Base-by-base conservation (phyloP, 2,329 filamentous ascomycete species). In the Penicillium freii region DNA sequence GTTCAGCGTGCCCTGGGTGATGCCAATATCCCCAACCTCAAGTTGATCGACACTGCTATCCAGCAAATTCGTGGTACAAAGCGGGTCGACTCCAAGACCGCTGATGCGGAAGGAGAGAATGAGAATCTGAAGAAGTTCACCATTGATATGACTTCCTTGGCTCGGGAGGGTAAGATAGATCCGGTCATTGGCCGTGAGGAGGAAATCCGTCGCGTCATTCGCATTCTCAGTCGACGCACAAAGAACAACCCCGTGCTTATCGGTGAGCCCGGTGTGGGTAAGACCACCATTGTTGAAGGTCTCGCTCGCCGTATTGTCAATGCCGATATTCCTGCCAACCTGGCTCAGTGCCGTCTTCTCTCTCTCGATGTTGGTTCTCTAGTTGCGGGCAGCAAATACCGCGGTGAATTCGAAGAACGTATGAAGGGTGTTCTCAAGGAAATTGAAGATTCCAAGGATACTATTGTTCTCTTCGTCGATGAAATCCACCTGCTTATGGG, bases 381-480 rank as follows among this genome's bases (percentile, higher is more conserved):
- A 56, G 93, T 99, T 62, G 94, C 94, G 57, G 94, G 94, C 66
- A 97, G 92, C 84, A 99, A 99, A 79, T 99, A 95, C 80, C 88
- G 94, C 49, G 94, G 94, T 79, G 94, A 99, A 75, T 99, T 99
- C 59, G 94, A 99, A 75, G 94, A 99, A 81, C 87, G 94, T 67
- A 97, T 99, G 92, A 99, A 99, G 84, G 92, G 93, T 54, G 94
- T 99, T 5, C 77, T 99, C 68, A 99, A 97, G 76, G 94, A 99
- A 78, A 96, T 99, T 58, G 85, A 92, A 66, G 88, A 96, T 56
- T 91, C 92, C 51, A 95, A 94, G 73, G 93, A 97, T 57, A 96
- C 92, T 81, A 97, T 99, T 71, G 89, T 99, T 51, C 87, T 99
- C 62, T 99, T 99, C 68, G 94, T 99, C 65, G 94, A 99, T 76